A percentile compares a stretch with the other conserved stretches of the same genome.
These are phyloP conservation scores for Hemisphaericaspora nanyangensis DNA, from an alignment of 805 yeast species.

Conservation along the genomic window DNA sequence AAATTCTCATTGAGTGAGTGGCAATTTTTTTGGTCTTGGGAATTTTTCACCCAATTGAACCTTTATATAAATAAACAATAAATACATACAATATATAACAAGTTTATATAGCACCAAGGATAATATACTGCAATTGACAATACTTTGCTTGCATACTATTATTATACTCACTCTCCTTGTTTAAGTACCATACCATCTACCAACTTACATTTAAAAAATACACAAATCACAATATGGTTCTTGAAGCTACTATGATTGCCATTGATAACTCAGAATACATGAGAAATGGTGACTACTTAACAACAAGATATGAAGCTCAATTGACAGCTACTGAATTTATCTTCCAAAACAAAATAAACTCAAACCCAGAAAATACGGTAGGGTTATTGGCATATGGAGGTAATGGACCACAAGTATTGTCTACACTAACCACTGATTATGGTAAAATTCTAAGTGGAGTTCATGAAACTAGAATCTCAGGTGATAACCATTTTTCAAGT, in stretches of 20 bases:
- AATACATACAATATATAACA: no score
- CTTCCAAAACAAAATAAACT: slow-evolving; percentile 78
- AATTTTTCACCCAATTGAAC: no score
- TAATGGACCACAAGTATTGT: slow-evolving; percentile 75
- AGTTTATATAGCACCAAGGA: no score
- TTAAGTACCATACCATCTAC: no score
- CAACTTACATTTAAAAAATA: no score
- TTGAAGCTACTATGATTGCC: slow-evolving; percentile 94
- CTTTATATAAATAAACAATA: no score
- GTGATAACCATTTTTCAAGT: slow-evolving; percentile 63
- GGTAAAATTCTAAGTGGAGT: slow-evolving; percentile 83
- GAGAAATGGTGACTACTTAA: slow-evolving; percentile 91
- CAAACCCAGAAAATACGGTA: slow-evolving; percentile 92
- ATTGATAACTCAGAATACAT: slow-evolving; percentile 94
- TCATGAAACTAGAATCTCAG: slow-evolving; percentile 72
- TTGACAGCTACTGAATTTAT: slow-evolving; percentile 83
- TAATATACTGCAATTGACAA: no score
- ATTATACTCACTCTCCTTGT: no score
- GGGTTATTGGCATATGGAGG: slow-evolving; percentile 91
- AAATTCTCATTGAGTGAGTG: no score
- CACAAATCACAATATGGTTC: slow-evolving; percentile 72
- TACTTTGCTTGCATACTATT: no score
- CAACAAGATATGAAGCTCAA: slow-evolving; percentile 89
- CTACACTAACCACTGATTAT: slow-evolving; percentile 81
- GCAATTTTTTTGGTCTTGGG: no score